Evolutionary conservation across 345 rosid species (phyloP), one percentile per base, ranked within the genome.

Genomic region (Citrus trifoliata): DNA sequence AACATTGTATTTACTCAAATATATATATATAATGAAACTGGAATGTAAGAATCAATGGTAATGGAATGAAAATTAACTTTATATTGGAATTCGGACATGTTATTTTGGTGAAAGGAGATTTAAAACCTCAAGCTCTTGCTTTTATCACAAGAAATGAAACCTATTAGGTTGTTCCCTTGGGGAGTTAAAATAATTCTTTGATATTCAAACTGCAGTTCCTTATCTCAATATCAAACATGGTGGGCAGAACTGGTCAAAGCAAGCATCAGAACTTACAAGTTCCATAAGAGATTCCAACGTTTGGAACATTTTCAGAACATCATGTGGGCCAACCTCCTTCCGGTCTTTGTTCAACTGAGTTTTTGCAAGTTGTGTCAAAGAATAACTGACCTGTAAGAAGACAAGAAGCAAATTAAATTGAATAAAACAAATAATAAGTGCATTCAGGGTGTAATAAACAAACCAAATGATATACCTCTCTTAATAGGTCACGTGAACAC

Each of bases 341-440:
- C 97, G 90, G 75, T 94, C 97, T 81, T 89, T 90, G 84, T 90
- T 91, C 81, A 96, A 88, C 85, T 90, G 97, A 84, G 89, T 91
- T 90, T 89, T 93, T 68, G 99, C 88, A 63, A 96, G 93, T 85
- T 94, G 94, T 8, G 98, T 96, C 86, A 94, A 85, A 61, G 99
- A 96, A 88, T 96, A 96, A 83, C 98, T 96, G 70, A 96, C 97
- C 99, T 96, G 90, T 79, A 85, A 84, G 78, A 82, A 73, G 63
- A 80, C 82, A 73, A 79, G 76, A 67, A 64, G 60, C 73, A 78
- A 73, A 80, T 4, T 77, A 82, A 76, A 70, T 33, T 70, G 62
- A 79, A 76, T 74, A 74, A 78, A 71, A 81, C 56, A 61, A n/a
- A 25, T 61, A 76, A 42, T 25, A n/a, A 61, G 51, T 42, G 55